Conservation (phyloP, 2,329 filamentous ascomycete genomes). For the Corynespora cassiicola region DNA sequence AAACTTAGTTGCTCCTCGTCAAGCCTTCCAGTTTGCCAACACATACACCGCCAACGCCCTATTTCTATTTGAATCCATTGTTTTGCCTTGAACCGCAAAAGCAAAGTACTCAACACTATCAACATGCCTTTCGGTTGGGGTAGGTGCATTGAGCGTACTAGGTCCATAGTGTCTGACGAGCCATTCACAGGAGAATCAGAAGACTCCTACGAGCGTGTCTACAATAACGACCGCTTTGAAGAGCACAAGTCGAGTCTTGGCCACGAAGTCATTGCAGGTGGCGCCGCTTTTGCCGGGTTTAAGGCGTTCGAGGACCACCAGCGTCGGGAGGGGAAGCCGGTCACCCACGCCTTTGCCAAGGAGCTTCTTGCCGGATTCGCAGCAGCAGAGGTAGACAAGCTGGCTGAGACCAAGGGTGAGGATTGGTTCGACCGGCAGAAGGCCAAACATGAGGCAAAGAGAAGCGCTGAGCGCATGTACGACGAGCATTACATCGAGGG, state of each 20-base stretch:
- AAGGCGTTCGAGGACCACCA: conserved; percentile 80
- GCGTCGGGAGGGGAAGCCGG: conserved; percentile 72
- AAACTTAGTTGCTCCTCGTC: no score
- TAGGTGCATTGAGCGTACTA: conserved; percentile 21
- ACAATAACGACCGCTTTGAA: conserved; percentile 53
- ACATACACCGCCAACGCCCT: not conserved
- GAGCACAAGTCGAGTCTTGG: conserved; percentile 68
- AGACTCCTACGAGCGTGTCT: conserved; percentile 62
- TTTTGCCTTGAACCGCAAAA: no score
- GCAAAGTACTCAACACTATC: conserved; percentile 13
- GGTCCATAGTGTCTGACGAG: conserved; percentile 3
- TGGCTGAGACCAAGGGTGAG: conserved; percentile 65
- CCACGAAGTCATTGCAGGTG: conserved; percentile 78
- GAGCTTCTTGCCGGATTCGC: conserved; percentile 76
- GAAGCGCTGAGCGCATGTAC: conserved; percentile 54
- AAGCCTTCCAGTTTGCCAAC: no score
- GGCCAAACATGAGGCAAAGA: conserved; percentile 53
- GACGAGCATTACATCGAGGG: conserved; percentile 55
- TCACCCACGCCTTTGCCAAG: conserved; percentile 78
- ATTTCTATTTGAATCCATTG: not conserved
- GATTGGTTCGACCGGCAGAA: conserved; percentile 57
- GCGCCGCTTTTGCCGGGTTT: conserved; percentile 79
- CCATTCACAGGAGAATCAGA: conserved; percentile 56
- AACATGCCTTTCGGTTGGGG: conserved; percentile 56
- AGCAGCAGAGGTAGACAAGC: conserved; percentile 77